Percentiles rank a stretch among this genome's conserved stretches.
Evolutionary conservation across 768 basidiomycete species (phyloP).

Genomic region (Daedaleopsis sinensis): DNA sequence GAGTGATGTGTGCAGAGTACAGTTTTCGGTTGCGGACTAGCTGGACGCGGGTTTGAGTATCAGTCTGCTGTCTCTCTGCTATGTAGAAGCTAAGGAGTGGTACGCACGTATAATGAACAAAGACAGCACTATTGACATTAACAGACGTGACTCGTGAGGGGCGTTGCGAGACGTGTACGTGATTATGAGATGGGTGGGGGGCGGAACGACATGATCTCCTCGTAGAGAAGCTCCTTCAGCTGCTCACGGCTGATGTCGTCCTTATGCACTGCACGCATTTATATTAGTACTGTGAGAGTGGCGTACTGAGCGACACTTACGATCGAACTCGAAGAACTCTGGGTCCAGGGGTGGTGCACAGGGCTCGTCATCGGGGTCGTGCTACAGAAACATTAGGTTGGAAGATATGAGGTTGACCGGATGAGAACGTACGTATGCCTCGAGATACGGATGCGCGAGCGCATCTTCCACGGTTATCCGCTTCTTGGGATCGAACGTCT

Average conservation of each 20-base stretch:
- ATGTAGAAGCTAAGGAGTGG: too few species aligned
- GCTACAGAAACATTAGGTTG: conserved; percentile 44
- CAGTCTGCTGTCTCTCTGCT: too few species aligned
- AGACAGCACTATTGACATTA: conserved; percentile 15
- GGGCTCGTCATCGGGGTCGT: conserved; percentile 97
- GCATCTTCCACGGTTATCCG: conserved; percentile 94
- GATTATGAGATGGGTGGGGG: conserved; percentile 55
- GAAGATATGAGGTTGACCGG: conserved; percentile 1
- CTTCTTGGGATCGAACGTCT: conserved; percentile 98
- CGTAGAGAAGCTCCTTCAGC: conserved; percentile 90
- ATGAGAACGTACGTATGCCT: conserved; percentile 74
- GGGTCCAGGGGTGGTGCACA: conserved; percentile 93
- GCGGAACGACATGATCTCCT: conserved; percentile 92
- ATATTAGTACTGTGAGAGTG: background rate
- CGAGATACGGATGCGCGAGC: conserved; percentile 91
- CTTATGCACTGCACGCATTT: conserved; percentile 70
- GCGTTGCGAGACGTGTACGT: background rate
- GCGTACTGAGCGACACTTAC: conserved; percentile 45
- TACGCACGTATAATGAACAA: conserved; percentile 18
- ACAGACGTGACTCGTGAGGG: background rate
- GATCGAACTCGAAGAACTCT: conserved; percentile 97
- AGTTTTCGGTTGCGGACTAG: too few species aligned
- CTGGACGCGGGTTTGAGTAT: too few species aligned
- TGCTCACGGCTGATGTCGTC: conserved; percentile 95
- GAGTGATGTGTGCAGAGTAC: too few species aligned